phyloP scores from a whole-genome alignment of 2,329 filamentous ascomycete species.

The Hymenotorrendiella dingleyae region DNA sequence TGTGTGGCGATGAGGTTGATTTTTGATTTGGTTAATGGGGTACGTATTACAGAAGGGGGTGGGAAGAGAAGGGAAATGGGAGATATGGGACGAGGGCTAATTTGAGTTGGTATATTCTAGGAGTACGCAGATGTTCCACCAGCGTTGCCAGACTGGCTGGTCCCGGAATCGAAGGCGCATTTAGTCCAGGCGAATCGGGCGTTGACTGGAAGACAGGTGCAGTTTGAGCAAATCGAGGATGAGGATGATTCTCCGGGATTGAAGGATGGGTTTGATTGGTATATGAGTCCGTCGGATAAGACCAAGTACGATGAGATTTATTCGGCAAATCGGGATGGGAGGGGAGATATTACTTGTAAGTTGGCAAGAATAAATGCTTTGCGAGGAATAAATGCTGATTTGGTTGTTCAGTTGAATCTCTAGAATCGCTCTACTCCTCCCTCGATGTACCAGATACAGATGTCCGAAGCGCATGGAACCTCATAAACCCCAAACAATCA shows the following conservation, averaged over 20 bases:
- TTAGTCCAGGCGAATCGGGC: constrained; percentile 79
- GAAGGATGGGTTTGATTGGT: constrained; percentile 98
- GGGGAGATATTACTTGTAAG: constrained; percentile 77
- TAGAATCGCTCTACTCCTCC: constrained; percentile 79
- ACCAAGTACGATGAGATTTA: constrained; percentile 97
- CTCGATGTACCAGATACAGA: constrained; percentile 72
- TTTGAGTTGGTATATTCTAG: constrained; percentile 38
- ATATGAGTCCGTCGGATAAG: constrained; percentile 91
- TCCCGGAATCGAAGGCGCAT: constrained; percentile 91
- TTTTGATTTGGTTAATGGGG: constrained; percentile 94
- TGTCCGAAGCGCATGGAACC: constrained; percentile 89
- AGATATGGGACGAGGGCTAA: background rate
- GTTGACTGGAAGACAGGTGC: constrained; percentile 69
- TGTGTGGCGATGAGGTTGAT: constrained; percentile 98
- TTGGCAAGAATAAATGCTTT: constrained; percentile 10
- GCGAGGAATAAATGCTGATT: background rate
- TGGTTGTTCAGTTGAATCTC: constrained; percentile 56
- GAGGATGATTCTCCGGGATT: constrained; percentile 77
- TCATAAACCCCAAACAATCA: constrained; percentile 85
- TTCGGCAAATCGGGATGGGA: constrained; percentile 79
- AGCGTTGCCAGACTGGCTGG: constrained; percentile 87
- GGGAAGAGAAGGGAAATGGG: background rate
- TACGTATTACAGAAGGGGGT: constrained; percentile 39
- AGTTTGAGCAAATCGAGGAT: constrained; percentile 81
- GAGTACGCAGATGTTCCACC: constrained; percentile 87